A percentile compares a stretch with the other conserved stretches of the same genome.
phyloP scores from a whole-genome alignment of 192 early-diverging fungal species.

The Umbelopsis sp. region DNA sequence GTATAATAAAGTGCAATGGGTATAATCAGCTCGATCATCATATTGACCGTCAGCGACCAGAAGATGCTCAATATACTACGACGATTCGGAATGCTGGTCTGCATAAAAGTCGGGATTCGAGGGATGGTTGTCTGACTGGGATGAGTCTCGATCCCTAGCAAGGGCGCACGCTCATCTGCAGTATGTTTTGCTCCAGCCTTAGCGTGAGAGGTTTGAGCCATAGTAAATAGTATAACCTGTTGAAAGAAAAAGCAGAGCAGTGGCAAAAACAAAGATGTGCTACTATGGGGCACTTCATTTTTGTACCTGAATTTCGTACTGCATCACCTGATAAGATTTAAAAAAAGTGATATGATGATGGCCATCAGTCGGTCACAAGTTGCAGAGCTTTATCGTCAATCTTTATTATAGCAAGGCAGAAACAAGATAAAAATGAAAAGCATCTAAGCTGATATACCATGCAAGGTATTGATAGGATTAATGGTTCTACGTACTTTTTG shows the following conservation, averaged over 20 bases:
- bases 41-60: conserved; percentile 27
- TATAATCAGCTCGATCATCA: conserved; percentile 35
- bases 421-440: not conserved
- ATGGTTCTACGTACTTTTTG: conserved; percentile 29
- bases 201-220: not conserved
- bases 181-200: not conserved
- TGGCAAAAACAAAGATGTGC: too few species aligned
- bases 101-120: conserved; percentile 35
- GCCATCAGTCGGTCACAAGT: conserved; percentile 7
- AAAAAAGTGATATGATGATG: not conserved
- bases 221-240: not conserved
- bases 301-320: not conserved
- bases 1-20: conserved; percentile 39
- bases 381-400: too few species aligned
- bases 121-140: not conserved
- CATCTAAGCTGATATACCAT: conserved; percentile 1
- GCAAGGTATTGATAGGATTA: conserved; percentile 25
- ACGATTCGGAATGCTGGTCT: conserved; percentile 33
- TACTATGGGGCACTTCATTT: too few species aligned
- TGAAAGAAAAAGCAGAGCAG: too few species aligned
- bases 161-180: not conserved
- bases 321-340: conserved; percentile 5
- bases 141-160: conserved; percentile 8
- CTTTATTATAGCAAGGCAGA: not conserved
- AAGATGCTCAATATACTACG: conserved; percentile 32